Evolutionary conservation across 2,329 filamentous ascomycete genomes (phyloP), one percentile per base, ranked within the genome.

Genomic region (Trichoderma koningii): DNA sequence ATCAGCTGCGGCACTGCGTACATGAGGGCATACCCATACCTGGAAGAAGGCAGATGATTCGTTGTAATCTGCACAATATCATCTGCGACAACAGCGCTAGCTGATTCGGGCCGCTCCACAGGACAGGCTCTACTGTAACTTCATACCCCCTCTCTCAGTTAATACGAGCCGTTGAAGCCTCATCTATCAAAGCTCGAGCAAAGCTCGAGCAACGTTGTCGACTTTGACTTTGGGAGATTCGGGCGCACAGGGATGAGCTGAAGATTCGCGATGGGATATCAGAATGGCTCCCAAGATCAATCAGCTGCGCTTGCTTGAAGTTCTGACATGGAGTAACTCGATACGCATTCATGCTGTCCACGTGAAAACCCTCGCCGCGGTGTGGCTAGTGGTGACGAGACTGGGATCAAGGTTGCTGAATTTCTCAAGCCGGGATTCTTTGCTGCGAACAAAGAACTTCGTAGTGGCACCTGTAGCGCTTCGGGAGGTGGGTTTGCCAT

Each of bases 31-130:
- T 45, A 62, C 50, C 45, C 19, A 34, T 51, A 60, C 57, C 48
- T 62, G 21, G 48, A 62, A 52, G 45, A 42, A 51, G n/a, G 56
- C 56, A 50, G 28, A 60, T 60, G 56, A 60, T 60, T 60, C 45
- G 56, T 50, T 42, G 56, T 42, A 23, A 60, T 51, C 56, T 50
- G 56, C 21, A 23, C 21, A 23, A 23, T 48, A 60, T 60, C 56
- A 60, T 51, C 48, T 60, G 56, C 47, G 56, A 51, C 14, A 51
- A 50, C 21, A 19, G 34, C 45, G 47, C 56, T 60, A 60, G 56
- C 56, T 60, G 34, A 28, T 62, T 62, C 57, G 48, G 57, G 45
- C 57, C 34, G 45, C 63, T 61, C 55, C 63, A 65, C 63, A 61
- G 34, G 26, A 38, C 55, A 44, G 23, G 23, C 55, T 63, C 60